A percentile compares a stretch with the other conserved stretches of the same genome.
phyloP scores from a whole-genome alignment of 805 yeast species.

The Candida caryicola region DNA sequence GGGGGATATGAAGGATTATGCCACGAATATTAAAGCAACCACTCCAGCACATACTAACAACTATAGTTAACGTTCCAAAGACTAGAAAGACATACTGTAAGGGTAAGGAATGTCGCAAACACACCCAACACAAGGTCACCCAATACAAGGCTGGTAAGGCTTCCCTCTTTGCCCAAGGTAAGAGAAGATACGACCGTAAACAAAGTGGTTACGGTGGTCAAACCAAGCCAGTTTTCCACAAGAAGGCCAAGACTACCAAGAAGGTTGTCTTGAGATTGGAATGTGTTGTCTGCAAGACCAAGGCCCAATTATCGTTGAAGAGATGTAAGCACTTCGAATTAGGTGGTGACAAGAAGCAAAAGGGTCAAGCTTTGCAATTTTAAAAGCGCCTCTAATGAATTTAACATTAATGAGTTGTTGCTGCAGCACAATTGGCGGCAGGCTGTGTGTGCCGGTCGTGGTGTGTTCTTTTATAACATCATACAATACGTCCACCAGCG shows the following conservation, averaged over 20 bases:
- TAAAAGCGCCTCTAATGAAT: slow-evolving; percentile 30
- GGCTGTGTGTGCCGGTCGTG: neutral
- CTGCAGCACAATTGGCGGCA: neutral
- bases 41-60: slow-evolving; percentile 20
- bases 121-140: slow-evolving; percentile 99
- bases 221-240: slow-evolving; percentile 99
- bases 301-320: slow-evolving; percentile 96
- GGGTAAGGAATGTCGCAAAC: slow-evolving; percentile 98
- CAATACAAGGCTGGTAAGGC: slow-evolving; percentile 99
- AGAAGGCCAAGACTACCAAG: slow-evolving; percentile 99
- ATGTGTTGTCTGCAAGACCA: slow-evolving; percentile 98
- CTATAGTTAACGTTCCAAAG: slow-evolving; percentile 98
- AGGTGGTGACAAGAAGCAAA: slow-evolving; percentile 99
- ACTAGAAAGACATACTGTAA: slow-evolving; percentile 99
- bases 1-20: too few relatives aligned
- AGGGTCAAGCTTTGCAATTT: slow-evolving; percentile 99
- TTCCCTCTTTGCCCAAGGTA: slow-evolving; percentile 98
- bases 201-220: slow-evolving; percentile 99
- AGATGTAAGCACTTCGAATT: slow-evolving; percentile 99
- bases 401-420: neutral
- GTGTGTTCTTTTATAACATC: slow-evolving; percentile 5
- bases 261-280: slow-evolving; percentile 99
- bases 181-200: slow-evolving; percentile 99
- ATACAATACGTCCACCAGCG: slow-evolving; percentile 1
- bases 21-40: too few relatives aligned